These are phyloP conservation scores for Ophiostoma triangulosporum DNA, from an alignment of 2,329 filamentous ascomycete species.

Conservation along the genomic window DNA sequence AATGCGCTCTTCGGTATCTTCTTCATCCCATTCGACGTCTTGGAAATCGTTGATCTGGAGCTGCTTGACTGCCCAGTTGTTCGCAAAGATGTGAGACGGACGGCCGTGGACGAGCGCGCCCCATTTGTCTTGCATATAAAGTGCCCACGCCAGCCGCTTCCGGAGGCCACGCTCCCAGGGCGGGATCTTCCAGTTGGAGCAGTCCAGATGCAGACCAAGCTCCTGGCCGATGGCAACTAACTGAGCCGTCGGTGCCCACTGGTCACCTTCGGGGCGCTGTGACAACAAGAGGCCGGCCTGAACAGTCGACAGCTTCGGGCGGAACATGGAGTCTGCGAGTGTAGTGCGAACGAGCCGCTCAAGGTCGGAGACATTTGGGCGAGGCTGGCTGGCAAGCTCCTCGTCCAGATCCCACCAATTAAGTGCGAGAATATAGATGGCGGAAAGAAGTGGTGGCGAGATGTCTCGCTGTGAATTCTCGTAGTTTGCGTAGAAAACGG, in stretches of 20 bases:
- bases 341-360: slow-evolving; percentile 26
- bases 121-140: slow-evolving; percentile 61
- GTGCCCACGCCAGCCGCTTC: slow-evolving; percentile 48
- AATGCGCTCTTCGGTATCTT: slow-evolving; percentile 45
- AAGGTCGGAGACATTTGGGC: slow-evolving; percentile 26
- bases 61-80: slow-evolving; percentile 63
- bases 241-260: slow-evolving; percentile 37
- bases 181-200: slow-evolving; percentile 47
- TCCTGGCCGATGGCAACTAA: slow-evolving; percentile 44
- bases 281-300: slow-evolving; percentile 41
- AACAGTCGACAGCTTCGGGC: slow-evolving; percentile 41
- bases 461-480: slow-evolving; percentile 42
- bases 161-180: slow-evolving; percentile 49
- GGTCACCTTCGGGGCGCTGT: slow-evolving; percentile 32
- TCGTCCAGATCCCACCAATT: slow-evolving; percentile 48
- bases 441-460: slow-evolving; percentile 43
- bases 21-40: slow-evolving; percentile 54
- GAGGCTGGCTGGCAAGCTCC: slow-evolving; percentile 31
- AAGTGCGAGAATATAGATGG: slow-evolving; percentile 48
- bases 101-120: slow-evolving; percentile 73
- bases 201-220: slow-evolving; percentile 47
- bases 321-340: slow-evolving; percentile 33
- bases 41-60: slow-evolving; percentile 58
- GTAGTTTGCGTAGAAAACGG: slow-evolving; percentile 49
- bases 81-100: slow-evolving; percentile 57